Percentiles rank a stretch among this genome's conserved stretches.
Conservation (phyloP, 2,329 filamentous ascomycete species). For the Zalaria sp. region DNA sequence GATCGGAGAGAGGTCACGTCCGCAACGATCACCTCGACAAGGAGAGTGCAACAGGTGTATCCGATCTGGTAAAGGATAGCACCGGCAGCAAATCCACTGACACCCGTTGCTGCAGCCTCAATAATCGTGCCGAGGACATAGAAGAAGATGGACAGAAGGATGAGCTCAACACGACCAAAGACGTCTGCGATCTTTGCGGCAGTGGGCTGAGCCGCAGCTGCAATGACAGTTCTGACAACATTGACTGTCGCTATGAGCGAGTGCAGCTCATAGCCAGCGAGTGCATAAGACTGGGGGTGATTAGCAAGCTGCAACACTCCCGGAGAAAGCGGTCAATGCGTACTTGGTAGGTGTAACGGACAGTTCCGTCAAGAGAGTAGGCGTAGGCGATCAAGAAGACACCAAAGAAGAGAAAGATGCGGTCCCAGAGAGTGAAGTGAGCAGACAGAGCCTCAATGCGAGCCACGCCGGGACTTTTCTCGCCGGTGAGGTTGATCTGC, state of each 20-base stretch:
- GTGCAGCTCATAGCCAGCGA: conserved; percentile 36
- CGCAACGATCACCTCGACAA: conserved; percentile 50
- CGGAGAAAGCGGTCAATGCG: not conserved
- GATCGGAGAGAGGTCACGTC: conserved; percentile 50
- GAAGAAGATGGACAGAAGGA: conserved; percentile 41
- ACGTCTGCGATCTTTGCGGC: conserved; percentile 45
- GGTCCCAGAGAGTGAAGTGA: conserved; percentile 38
- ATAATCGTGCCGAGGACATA: conserved; percentile 42
- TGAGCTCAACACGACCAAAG: conserved; percentile 46
- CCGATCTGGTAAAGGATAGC: conserved; percentile 48
- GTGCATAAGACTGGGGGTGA: conserved; percentile 35
- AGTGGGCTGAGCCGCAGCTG: conserved; percentile 38
- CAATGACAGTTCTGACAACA: conserved; percentile 44
- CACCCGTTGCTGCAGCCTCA: conserved; percentile 35
- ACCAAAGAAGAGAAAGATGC: conserved; percentile 43
- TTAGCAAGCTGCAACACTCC: not conserved
- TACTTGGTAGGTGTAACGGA: conserved; percentile 40
- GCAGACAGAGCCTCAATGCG: conserved; percentile 43
- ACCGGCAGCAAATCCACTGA: conserved; percentile 42
- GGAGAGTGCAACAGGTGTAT: conserved; percentile 46
- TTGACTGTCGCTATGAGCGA: conserved; percentile 45
- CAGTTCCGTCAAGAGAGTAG: conserved; percentile 46
- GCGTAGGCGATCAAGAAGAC: conserved; percentile 51
- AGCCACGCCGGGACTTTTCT: conserved; percentile 38
- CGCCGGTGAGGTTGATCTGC: conserved; percentile 12